phyloP scores from a whole-genome alignment of 73 alveolate genomes.

The Paramecium caudatum region DNA sequence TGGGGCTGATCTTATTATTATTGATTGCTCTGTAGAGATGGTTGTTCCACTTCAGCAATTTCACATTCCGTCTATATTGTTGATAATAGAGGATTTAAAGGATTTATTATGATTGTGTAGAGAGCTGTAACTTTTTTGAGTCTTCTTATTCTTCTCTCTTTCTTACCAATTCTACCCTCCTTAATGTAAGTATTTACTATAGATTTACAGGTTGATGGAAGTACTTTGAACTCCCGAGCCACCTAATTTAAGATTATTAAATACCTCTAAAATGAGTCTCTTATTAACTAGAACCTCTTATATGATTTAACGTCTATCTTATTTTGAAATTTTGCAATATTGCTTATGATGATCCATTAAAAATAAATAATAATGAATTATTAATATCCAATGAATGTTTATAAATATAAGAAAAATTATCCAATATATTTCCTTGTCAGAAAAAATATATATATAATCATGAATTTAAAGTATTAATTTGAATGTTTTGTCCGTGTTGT shows the following conservation, averaged over 20 bases:
- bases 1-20: not conserved
- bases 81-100: conserved; percentile 48
- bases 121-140: conserved; percentile 45
- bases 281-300: conserved; percentile 64
- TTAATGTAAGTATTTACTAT: conserved; percentile 47
- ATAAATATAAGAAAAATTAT: not conserved
- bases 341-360: conserved; percentile 41
- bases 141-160: conserved; percentile 54
- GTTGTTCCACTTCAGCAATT: conserved; percentile 55
- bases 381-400: not conserved
- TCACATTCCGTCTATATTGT: conserved; percentile 25
- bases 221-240: conserved; percentile 56
- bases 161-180: conserved; percentile 64
- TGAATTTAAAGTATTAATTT: too few relatives aligned
- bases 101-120: conserved; percentile 40
- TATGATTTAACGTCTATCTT: conserved; percentile 27
- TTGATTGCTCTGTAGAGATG: conserved; percentile 41
- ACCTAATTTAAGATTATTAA: not conserved
- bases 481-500: conserved; percentile 21
- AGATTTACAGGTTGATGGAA: conserved; percentile 63
- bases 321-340: conserved; percentile 52
- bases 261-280: conserved; percentile 22
- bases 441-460: not conserved
- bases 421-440: conserved; percentile 57
- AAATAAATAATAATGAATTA: not conserved